These are phyloP conservation scores for Daedaleopsis sinensis DNA, from an alignment of 768 basidiomycete genomes.

Conservation along the genomic window DNA sequence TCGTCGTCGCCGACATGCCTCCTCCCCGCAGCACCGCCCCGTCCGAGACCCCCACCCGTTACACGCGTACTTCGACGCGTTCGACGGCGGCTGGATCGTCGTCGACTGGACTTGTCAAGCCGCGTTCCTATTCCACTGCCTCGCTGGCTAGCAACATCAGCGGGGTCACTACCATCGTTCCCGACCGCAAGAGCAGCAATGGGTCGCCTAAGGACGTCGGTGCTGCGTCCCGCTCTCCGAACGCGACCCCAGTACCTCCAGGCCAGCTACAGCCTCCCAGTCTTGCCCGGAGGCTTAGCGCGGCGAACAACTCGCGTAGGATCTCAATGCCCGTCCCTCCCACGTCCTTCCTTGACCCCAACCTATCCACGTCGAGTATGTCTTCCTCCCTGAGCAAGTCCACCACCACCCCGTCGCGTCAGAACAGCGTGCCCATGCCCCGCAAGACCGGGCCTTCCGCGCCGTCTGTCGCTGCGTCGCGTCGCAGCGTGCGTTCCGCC, in stretches of 20 bases:
- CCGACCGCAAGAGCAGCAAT: conserved; percentile 24
- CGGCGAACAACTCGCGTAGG: conserved; percentile 22
- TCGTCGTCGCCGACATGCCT: conserved; percentile 22
- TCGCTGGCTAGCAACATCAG: conserved; percentile 47
- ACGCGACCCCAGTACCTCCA: conserved; percentile 52
- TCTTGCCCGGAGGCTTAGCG: conserved; percentile 12
- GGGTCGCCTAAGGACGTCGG: conserved; percentile 15
- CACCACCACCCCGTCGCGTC: conserved; percentile 28
- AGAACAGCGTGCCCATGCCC: conserved; percentile 21
- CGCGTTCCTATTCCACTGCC: conserved; percentile 55
- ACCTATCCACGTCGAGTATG: conserved; percentile 38
- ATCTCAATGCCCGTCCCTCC: conserved; percentile 41
- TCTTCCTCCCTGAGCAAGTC: conserved; percentile 22
- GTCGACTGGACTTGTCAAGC: conserved; percentile 45
- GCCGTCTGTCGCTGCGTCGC: conserved; percentile 25
- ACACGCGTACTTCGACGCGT: conserved; percentile 47
- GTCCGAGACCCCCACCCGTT: conserved; percentile 59
- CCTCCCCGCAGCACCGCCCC: conserved; percentile 32
- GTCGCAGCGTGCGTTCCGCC: conserved; percentile 25
- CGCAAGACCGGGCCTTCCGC: conserved; percentile 8
- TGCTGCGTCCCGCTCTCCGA: conserved; percentile 45
- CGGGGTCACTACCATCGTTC: conserved; percentile 52
- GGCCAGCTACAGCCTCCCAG: conserved; percentile 22
- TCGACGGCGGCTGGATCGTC: conserved; percentile 44
- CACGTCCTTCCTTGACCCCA: conserved; percentile 36